Evolutionary conservation across 352 stramenopile species (phyloP).

Genomic region (Globisporangium emineosum): DNA sequence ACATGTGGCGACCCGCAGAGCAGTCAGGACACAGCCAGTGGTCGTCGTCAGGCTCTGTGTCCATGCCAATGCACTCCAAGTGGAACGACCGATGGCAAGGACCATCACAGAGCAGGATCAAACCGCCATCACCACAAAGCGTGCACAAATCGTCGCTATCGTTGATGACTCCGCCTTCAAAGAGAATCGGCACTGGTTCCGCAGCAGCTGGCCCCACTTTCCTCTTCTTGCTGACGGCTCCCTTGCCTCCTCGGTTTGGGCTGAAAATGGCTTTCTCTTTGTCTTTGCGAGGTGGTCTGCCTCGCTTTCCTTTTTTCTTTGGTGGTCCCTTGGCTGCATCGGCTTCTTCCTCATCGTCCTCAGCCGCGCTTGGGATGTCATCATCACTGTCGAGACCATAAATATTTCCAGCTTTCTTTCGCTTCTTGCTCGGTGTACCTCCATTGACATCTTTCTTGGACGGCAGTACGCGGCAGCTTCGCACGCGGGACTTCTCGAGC

Average conservation of each 20-base stretch:
- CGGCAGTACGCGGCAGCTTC: slow-evolving; percentile 57
- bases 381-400: slow-evolving; percentile 37
- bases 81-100: slow-evolving; percentile 93
- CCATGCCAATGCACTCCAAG: slow-evolving; percentile 88
- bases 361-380: slow-evolving; percentile 26
- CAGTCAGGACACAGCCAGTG: slow-evolving; percentile 92
- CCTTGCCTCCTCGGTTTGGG: slow-evolving; percentile 19
- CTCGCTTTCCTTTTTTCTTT: slow-evolving; percentile 36
- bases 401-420: slow-evolving; percentile 6
- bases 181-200: slow-evolving; percentile 23
- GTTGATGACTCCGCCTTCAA: slow-evolving; percentile 66
- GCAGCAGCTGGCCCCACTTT: slow-evolving; percentile 10
- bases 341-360: slow-evolving; percentile 39
- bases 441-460: slow-evolving; percentile 30
- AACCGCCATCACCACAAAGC: slow-evolving; percentile 87
- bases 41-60: slow-evolving; percentile 74
- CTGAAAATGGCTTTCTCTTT: slow-evolving; percentile 18
- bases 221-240: slow-evolving; percentile 23
- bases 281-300: slow-evolving; percentile 33
- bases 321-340: slow-evolving; percentile 21
- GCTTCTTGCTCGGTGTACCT: slow-evolving; percentile 25
- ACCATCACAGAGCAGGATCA: slow-evolving; percentile 91
- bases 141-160: slow-evolving; percentile 90
- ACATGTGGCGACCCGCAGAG: slow-evolving; percentile 87
- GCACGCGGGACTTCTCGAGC: slow-evolving; percentile 80